Evolutionary conservation across 805 yeast genomes (phyloP), one percentile per base, ranked within the genome.

Genomic region (Myxozyma neotropica): DNA sequence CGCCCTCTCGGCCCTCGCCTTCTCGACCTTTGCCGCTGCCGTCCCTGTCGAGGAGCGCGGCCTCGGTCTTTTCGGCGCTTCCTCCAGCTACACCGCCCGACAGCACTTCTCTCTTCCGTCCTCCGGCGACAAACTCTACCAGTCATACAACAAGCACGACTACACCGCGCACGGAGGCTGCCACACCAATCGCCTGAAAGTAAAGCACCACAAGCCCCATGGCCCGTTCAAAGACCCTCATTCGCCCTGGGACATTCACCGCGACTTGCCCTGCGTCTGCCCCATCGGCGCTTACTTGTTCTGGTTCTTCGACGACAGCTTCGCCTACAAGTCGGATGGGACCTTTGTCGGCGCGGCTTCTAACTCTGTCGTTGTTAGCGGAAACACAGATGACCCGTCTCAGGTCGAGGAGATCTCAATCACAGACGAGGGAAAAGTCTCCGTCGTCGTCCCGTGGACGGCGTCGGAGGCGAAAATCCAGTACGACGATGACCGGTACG

Each of bases 241-340:
- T 29, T 50, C 53, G 6, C 56, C 56, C 5, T 59, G 60, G 60
- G 31, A 29, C 10, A 29, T 58, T 6, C 40, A 58, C 36, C 64
- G 64, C 27, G 64, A 61, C 31, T 5, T 36, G 43, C 62, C 62
- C 3, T 12, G 35, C 19, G 23, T 46, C 39, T 61, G 65, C 44
- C 53, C 60, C 5, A 55, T 61, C 39, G 64, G 64, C 24, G 8
- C 23, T 27, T 36, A 47, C 36, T 23, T 55, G 40, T 61, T 61
- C 56, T 61, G 65, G 65, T 61, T 61, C 47, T 61, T 61, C 31
- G 60, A 55, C 49, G 65, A 61, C 56, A 24, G 65, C 27, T 49
- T 51, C 26, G 65, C 44, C 21, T 59, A 55, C 48, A 35, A 27
- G 33, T 17, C 29, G 10, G 57, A 42, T 26, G 64, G 58, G 23